Evolutionary conservation across 768 basidiomycete genomes (phyloP).

Genomic region (Pisolithus tinctorius): DNA sequence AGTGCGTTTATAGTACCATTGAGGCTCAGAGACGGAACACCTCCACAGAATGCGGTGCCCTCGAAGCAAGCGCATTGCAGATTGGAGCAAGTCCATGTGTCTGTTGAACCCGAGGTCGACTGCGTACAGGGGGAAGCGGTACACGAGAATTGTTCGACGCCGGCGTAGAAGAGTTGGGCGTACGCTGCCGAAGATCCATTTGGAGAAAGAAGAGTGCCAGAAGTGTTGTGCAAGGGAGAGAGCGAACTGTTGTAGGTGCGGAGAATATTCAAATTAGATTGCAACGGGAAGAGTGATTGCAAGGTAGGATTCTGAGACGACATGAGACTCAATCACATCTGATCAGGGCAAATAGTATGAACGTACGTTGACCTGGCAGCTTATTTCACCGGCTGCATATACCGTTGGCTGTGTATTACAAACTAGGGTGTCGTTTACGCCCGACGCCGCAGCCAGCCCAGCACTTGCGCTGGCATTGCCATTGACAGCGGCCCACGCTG

Average conservation of each 20-base stretch:
- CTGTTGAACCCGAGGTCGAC: constrained; percentile 33
- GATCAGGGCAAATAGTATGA: too few species aligned
- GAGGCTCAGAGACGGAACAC: constrained; percentile 37
- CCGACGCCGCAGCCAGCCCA: constrained; percentile 20
- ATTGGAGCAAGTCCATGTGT: constrained; percentile 64
- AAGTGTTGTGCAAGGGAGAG: constrained; percentile 46
- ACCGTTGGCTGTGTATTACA: constrained; percentile 69
- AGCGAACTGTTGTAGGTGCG: constrained; percentile 64
- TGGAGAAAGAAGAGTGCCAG: constrained; percentile 29
- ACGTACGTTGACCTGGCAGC: constrained; percentile 76
- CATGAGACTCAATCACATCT: neutral
- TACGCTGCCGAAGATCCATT: constrained; percentile 52
- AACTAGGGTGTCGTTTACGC: constrained; percentile 57
- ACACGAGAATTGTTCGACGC: constrained; percentile 88
- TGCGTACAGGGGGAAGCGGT: constrained; percentile 66
- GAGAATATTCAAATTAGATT: constrained; percentile 69
- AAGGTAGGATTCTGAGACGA: constrained; percentile 71
- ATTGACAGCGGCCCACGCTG: constrained; percentile 43
- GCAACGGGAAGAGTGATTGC: constrained; percentile 64
- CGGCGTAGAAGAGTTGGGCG: constrained; percentile 72
- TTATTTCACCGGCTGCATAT: constrained; percentile 76
- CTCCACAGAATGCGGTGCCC: constrained; percentile 73
- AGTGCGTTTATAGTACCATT: constrained; percentile 60
- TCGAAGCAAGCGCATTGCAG: constrained; percentile 69
- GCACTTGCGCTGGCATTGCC: constrained; percentile 28